Conservation (phyloP, 768 basidiomycete species). For the Termitomyces sp. region DNA sequence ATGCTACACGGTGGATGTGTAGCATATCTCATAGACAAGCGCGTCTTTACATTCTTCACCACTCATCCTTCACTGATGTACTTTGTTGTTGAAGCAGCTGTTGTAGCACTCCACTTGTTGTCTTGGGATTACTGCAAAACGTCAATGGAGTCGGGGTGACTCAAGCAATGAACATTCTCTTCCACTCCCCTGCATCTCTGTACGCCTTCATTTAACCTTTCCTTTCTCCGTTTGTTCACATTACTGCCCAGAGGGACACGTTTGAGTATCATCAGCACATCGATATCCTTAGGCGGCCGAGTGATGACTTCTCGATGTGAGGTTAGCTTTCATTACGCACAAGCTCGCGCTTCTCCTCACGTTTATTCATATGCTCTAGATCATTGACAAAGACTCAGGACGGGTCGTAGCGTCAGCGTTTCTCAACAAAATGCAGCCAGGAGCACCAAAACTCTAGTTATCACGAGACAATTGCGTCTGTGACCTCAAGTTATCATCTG, state of each 20-base stretch:
- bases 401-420: constrained; percentile 60
- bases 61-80: neutral
- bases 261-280: constrained; percentile 56
- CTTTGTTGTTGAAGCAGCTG: constrained; percentile 32
- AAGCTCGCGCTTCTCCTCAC: constrained; percentile 1
- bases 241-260: constrained; percentile 41
- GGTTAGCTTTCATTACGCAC: constrained; percentile 30
- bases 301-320: constrained; percentile 72
- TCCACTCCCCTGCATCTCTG: constrained; percentile 64
- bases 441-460: constrained; percentile 36
- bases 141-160: constrained; percentile 72
- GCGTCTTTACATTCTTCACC: constrained; percentile 19
- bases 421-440: constrained; percentile 72
- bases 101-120: constrained; percentile 63
- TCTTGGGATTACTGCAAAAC: constrained; percentile 53
- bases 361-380: constrained; percentile 25
- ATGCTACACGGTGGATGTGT: constrained; percentile 76
- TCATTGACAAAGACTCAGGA: constrained; percentile 53
- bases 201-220: constrained; percentile 25
- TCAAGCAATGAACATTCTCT: constrained; percentile 62
- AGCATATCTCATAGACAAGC: constrained; percentile 74
- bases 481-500: neutral
- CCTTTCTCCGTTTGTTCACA: constrained; percentile 6
- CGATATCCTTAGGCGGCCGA: constrained; percentile 59
- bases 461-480: neutral